These are phyloP conservation scores for Eragrostis nindensis DNA, from an alignment of 176 grass and related monocot species.

Conservation along the genomic window DNA sequence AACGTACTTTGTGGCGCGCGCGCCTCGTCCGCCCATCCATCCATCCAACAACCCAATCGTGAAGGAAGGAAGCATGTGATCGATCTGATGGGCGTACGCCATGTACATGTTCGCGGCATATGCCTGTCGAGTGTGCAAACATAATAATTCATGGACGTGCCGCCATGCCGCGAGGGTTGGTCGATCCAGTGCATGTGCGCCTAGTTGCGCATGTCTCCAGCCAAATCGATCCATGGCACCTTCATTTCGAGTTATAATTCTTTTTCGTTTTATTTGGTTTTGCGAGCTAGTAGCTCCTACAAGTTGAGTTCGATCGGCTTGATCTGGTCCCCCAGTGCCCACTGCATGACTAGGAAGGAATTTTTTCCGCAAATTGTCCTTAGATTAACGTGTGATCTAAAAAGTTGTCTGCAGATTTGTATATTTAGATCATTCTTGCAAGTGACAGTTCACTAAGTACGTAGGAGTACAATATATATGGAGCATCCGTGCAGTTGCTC, in stretches of 20 bases:
- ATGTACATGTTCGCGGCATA: constrained; percentile 29
- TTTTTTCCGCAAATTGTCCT: neutral
- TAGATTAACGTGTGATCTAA: neutral
- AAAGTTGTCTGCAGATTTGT: neutral
- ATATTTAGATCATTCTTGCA: neutral
- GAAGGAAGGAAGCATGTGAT: neutral
- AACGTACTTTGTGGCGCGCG: neutral
- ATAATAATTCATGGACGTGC: constrained; percentile 34
- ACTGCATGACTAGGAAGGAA: neutral
- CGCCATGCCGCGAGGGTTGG: constrained; percentile 26
- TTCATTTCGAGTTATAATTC: neutral
- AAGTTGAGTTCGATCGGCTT: neutral
- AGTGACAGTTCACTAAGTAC: neutral
- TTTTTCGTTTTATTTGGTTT: neutral
- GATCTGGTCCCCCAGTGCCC: neutral
- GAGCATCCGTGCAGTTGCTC: neutral
- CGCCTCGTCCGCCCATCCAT: neutral
- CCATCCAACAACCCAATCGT: neutral
- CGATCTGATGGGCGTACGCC: neutral
- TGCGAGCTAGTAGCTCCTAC: neutral
- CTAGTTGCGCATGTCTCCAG: constrained; percentile 5
- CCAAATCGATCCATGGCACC: constrained; percentile 17
- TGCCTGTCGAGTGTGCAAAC: neutral
- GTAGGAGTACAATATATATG: too few species aligned
- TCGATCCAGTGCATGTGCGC: constrained; percentile 14